Evolutionary conservation across 148 eudicot genomes (phyloP).

Genomic region (Simmondsia chinensis): DNA sequence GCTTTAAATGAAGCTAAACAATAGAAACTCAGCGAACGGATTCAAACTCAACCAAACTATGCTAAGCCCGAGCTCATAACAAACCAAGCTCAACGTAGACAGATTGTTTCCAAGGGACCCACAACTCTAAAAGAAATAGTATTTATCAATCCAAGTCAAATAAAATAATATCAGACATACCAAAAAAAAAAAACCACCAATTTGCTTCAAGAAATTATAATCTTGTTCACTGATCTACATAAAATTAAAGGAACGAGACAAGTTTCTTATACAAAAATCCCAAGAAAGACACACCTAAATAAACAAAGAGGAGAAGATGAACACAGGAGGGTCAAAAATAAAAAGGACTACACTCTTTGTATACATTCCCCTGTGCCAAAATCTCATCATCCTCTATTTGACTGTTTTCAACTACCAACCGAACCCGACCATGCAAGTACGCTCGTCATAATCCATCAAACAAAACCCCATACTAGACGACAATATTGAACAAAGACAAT

Average conservation of each 20-base stretch:
- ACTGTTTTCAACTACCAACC: slow-evolving; percentile 21
- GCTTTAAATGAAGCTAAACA: too few relatives aligned
- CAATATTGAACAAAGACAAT: slow-evolving; percentile 1
- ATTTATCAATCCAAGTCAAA: too few relatives aligned
- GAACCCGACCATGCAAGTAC: slow-evolving; percentile 11
- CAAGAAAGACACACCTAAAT: slow-evolving; percentile 10
- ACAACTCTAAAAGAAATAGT: too few relatives aligned
- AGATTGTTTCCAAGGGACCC: too few relatives aligned
- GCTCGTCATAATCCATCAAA: slow-evolving; percentile 11
- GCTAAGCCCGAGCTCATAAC: too few relatives aligned
- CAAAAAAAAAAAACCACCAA: too few relatives aligned
- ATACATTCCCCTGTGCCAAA: slow-evolving; percentile 27
- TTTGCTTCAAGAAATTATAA: too few relatives aligned
- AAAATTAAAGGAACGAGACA: slow-evolving; percentile 7
- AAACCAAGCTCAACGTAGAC: too few relatives aligned
- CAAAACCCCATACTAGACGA: slow-evolving; percentile 5
- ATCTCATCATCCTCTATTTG: slow-evolving; percentile 22
- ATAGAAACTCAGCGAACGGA: too few relatives aligned
- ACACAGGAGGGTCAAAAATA: slow-evolving; percentile 2
- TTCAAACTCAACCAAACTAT: too few relatives aligned
- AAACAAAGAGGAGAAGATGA: slow-evolving; percentile 12
- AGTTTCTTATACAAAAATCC: slow-evolving; percentile 10
- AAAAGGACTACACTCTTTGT: slow-evolving; percentile 15
- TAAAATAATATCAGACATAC: too few relatives aligned
- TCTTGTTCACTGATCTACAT: too few relatives aligned